Evolutionary conservation across 805 yeast genomes (phyloP), one percentile per base, ranked within the genome.

Genomic region (Hanseniaspora singularis): DNA sequence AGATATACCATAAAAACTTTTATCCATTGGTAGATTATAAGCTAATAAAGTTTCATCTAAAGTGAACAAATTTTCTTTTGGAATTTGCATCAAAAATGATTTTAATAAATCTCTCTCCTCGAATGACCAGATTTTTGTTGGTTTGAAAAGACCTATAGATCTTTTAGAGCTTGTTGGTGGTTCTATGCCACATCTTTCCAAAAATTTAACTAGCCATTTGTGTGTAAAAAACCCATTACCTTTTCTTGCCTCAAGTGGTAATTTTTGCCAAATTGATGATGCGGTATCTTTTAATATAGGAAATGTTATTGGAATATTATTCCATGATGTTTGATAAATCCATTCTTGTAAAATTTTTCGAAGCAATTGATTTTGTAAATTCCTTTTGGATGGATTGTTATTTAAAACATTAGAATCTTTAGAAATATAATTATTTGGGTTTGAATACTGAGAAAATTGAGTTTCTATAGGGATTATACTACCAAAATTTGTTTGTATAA

Each of bases 311-410:
- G 83, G 82, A 30, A 77, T 74, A 40, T 71, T 73, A 55, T 75
- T 79, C 83, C 84, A 78, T 2, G 71, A 70, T 20, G 78, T 74
- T 56, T 77, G 83, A 0, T 78, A 70, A 33, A 77, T 73, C 83
- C 83, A 78, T 56, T 78, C 83, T n/a, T 76, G 71, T 36, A 78
- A 58, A n/a, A 78, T 76, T 38, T 70, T 69, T 31, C 82, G 61
- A 12, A 78, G 65, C 20, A 78, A 56, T 10, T 74, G 71, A 52
- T 75, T 75, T 40, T 70, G 60, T n/a, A 74, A 74, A 49, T 73
- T 75, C 30, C 81, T 59, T 9, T 66, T 77, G 15, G 31, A n/a
- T 40, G 10, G 20, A 19, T 26, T 40, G 39, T 10, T 39, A 26
- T 23, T 39, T 36, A 11, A 26, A 11, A 26, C 28, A 26, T 26